Conservation (phyloP, 2,329 filamentous ascomycete genomes). For the Xylaria sp. region DNA sequence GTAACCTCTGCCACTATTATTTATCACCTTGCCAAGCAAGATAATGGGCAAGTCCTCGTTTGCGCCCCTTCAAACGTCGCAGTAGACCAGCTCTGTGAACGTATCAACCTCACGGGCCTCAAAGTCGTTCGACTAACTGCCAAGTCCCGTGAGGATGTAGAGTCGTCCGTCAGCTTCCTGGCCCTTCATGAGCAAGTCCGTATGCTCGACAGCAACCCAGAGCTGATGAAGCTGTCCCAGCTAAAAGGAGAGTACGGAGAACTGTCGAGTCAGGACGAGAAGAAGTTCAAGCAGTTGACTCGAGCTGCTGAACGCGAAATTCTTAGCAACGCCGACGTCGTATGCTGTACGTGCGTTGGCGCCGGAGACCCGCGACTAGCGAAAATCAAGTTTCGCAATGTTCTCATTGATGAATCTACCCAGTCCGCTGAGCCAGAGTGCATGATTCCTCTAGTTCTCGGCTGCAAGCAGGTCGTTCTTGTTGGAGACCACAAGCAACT, state of each 20-base stretch:
- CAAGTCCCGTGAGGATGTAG: slow-evolving; percentile 97
- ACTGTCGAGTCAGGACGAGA: slow-evolving; percentile 94
- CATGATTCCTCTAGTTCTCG: slow-evolving; percentile 96
- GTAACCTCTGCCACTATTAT: slow-evolving; percentile 99
- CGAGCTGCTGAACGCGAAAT: slow-evolving; percentile 95
- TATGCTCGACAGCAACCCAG: slow-evolving; percentile 95
- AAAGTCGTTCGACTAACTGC: slow-evolving; percentile 99
- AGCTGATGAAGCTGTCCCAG: slow-evolving; percentile 90
- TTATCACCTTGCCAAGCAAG: slow-evolving; percentile 95
- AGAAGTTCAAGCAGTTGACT: slow-evolving; percentile 97
- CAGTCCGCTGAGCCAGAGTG: slow-evolving; percentile 98
- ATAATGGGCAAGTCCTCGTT: slow-evolving; percentile 92
- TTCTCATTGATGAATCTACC: slow-evolving; percentile 97
- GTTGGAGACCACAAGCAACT: slow-evolving; percentile 98
- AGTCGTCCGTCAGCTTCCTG: slow-evolving; percentile 96
- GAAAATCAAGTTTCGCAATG: slow-evolving; percentile 98
- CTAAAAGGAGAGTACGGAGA: slow-evolving; percentile 93
- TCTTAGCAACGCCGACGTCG: slow-evolving; percentile 92
- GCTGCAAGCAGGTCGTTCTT: slow-evolving; percentile 98
- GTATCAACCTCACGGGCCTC: slow-evolving; percentile 91
- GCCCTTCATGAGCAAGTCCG: slow-evolving; percentile 97
- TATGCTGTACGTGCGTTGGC: slow-evolving; percentile 98
- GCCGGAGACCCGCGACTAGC: slow-evolving; percentile 93
- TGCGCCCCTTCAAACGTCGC: slow-evolving; percentile 98
- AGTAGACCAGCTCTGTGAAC: slow-evolving; percentile 97